Conservation (phyloP, 2,329 filamentous ascomycete species). For the Botrytis elliptica region DNA sequence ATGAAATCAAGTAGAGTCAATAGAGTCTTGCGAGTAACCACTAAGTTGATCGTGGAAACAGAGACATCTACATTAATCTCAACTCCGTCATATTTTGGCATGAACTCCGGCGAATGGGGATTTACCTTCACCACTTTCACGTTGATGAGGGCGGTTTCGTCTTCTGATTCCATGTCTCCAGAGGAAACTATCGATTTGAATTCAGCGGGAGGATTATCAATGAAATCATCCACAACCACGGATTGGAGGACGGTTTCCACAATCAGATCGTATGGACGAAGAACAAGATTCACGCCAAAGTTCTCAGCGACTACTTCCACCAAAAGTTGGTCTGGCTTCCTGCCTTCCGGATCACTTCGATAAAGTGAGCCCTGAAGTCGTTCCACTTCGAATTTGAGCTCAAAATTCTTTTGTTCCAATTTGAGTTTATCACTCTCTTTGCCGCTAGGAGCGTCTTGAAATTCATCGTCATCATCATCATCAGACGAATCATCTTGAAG, state of each 20-base stretch:
- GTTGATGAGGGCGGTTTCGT: conserved; percentile 77
- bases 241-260: conserved; percentile 87
- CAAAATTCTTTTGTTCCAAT: conserved; percentile 85
- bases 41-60: conserved; percentile 92
- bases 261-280: conserved; percentile 87
- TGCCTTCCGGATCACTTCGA: conserved; percentile 75
- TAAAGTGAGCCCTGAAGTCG: conserved; percentile 91
- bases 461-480: conserved; percentile 58
- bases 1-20: conserved; percentile 93
- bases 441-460: conserved; percentile 65
- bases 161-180: conserved; percentile 67
- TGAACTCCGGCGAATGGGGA: conserved; percentile 86
- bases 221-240: conserved; percentile 89
- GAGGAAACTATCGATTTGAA: conserved; percentile 99
- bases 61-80: conserved; percentile 89
- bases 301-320: conserved; percentile 89
- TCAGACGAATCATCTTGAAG: conserved; percentile 60
- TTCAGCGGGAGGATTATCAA: conserved; percentile 81
- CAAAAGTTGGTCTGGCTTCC: conserved; percentile 74
- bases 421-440: conserved; percentile 59
- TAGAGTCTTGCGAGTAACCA: conserved; percentile 90
- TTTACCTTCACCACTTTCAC: conserved; percentile 91
- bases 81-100: conserved; percentile 86
- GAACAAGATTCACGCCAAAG: conserved; percentile 84
- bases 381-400: conserved; percentile 95